Base-by-base conservation (phyloP, 139 green algal genomes). In the Micractinium sp. region DNA sequence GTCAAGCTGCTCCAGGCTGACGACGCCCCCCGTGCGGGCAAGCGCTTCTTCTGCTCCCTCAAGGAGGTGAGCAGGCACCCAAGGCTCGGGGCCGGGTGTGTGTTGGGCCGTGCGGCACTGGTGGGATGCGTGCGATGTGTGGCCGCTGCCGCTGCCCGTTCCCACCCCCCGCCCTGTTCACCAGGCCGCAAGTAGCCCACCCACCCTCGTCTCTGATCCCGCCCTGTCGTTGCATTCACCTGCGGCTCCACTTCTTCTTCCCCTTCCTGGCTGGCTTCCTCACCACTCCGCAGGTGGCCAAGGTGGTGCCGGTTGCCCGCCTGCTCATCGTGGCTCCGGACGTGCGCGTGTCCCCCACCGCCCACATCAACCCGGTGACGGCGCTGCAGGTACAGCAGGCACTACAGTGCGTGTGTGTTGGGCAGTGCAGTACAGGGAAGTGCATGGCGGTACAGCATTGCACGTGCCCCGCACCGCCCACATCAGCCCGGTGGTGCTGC, bases 241-340 rank as follows among this genome's bases (percentile, higher is more conserved):
- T 16, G 15, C 60, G 14, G 60, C 60, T 27, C 63, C 63, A 23
- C 63, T 23, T 2, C 18, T 71, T 81, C 41, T 35, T 35, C n/a
- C 38, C 41, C 16, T 22, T 35, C 78, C 78, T 25, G 23, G 27
- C 47, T 69, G 0, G 38, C 77, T 69, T 27, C 38, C 38, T 3
- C 25, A 38, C 18, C 7, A 3, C 61, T 9, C 36, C 61, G 61
- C 77, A 97, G 90, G 96, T 98, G 77, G 89, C 90, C 77, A 98
- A 98, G 93, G 94, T 95, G 25, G 91, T 97, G 41, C 87, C 90
- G 39, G 89, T 92, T 35, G 94, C 94, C 4, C 71, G 82, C 31
- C 63, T 41, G 0, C 92, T 98, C 41, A 90, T 98, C 33, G 85
- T 98, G 41, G 95, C 96, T 19, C 96, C 96, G 47, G 96, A 98